Base-by-base conservation (phyloP, 2,329 filamentous ascomycete genomes). In the Mollisia scopiformis region DNA sequence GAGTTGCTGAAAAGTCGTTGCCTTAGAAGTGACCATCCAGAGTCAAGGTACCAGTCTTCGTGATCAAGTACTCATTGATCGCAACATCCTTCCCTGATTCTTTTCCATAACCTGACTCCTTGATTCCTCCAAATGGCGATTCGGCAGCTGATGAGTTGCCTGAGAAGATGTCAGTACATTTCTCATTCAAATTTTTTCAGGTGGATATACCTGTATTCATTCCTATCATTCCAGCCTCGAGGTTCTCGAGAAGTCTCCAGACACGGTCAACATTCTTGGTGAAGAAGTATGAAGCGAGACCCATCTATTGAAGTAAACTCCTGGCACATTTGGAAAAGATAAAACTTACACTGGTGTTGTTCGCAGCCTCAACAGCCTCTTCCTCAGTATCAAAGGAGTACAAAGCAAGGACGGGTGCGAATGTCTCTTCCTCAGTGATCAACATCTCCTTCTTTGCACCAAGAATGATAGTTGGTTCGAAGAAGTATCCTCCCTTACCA, bases 211-310 rank as follows among this genome's bases (percentile, higher is more conserved):
- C 82, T 58, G 82, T 85, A 67, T 88, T 88, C 75, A 88, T 76
- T 14, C 87, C 87, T 69, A 90, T 86, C 87, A 89, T 90, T 3
- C 87, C 87, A 4, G 87, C 87, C 71, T 90, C 86, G 33, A 90
- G 72, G 65, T 84, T 87, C 77, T 90, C 87, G 59, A 89, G 76
- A 70, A 90, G 75, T 61, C 88, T 78, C 84, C 87, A 88, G 55
- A 85, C 79, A 0, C 87, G 84, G 69, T 89, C 85, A 5, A 89
- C 76, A 67, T 88, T 85, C 76, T 88, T 88, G 0, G 87, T 90
- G 74, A 89, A 89, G 62, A 84, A 84, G 68, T 90, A 90, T 39
- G 84, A 87, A 7, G 87, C 87, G 62, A 89, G 73, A 4, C 87
- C 87, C 82, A 89, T 88, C 65, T 70, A 60, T 58, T 25, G 6